Conservation (phyloP, 345 rosid species). For the Toxicodendron radicans region DNA sequence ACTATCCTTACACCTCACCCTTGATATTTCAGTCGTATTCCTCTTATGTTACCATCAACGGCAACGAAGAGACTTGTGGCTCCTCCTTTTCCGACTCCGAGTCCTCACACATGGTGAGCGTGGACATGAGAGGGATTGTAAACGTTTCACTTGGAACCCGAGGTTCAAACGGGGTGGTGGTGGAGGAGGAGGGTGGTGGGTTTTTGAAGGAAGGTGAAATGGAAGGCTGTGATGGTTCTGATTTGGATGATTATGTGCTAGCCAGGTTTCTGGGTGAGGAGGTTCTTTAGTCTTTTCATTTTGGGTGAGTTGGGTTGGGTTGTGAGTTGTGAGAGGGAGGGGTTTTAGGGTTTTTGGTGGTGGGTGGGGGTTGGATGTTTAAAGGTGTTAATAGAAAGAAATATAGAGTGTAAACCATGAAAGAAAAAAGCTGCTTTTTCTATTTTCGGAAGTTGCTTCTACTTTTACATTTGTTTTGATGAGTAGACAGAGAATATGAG, state of each 20-base stretch:
- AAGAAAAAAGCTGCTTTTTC: not conserved
- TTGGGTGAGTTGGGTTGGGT: too few species aligned
- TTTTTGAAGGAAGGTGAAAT: not conserved
- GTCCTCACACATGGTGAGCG: constrained; percentile 75
- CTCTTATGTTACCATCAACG: constrained; percentile 75
- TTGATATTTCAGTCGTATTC: constrained; percentile 54
- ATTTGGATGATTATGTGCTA: constrained; percentile 39
- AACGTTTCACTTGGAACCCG: not conserved
- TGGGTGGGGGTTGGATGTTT: not conserved
- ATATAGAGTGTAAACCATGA: not conserved
- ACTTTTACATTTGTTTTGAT: too few species aligned
- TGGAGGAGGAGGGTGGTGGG: not conserved
- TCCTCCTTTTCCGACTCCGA: constrained; percentile 74
- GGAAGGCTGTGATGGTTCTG: constrained; percentile 24
- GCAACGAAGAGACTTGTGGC: constrained; percentile 87
- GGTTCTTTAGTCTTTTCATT: not conserved
- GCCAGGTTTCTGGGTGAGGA: constrained; percentile 53
- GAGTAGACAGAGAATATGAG: too few species aligned
- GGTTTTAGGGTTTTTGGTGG: not conserved
- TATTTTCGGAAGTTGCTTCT: not conserved
- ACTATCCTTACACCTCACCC: constrained; percentile 58
- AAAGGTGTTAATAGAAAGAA: too few species aligned
- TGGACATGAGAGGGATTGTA: constrained; percentile 50
- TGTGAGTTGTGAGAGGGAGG: not conserved
- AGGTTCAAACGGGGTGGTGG: constrained; percentile 23